Percentiles rank a stretch among this genome's conserved stretches.
Conservation (phyloP, 371 early-diverging fungal genomes). For the Syncephalis plumigaleata region DNA sequence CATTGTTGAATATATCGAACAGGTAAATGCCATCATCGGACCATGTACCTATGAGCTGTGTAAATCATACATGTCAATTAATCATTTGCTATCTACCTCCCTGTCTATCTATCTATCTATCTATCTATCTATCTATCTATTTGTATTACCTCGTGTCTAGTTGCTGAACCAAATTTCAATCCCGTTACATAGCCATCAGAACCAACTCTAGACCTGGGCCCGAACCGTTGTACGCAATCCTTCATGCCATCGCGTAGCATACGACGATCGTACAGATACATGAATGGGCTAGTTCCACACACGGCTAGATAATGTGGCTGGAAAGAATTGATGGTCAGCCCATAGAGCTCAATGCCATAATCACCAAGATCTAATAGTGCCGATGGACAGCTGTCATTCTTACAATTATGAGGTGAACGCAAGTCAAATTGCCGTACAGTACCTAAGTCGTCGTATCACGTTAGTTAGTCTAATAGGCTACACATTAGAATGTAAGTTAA, state of each 20-base stretch:
- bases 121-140: no score
- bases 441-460: conserved; percentile 9
- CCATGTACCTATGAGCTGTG: conserved; percentile 41
- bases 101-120: no score
- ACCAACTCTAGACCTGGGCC: no score
- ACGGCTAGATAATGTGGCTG: conserved; percentile 35
- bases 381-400: conserved; percentile 13
- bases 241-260: conserved; percentile 12
- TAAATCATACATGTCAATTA: no score
- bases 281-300: conserved; percentile 30
- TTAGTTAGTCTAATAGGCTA: not conserved
- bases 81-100: no score
- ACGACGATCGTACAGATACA: conserved; percentile 42
- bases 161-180: no score
- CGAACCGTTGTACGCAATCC: no score
- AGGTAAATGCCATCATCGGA: conserved; percentile 28
- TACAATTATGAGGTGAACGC: conserved; percentile 21
- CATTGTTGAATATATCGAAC: conserved; percentile 30
- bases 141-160: no score
- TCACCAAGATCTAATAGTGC: conserved; percentile 28
- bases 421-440: conserved; percentile 45
- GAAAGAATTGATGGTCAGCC: conserved; percentile 23
- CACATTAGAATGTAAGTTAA: not conserved
- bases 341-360: conserved; percentile 28
- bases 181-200: no score